Evolutionary conservation across 495 filamentous ascomycete species (phyloP).

Genomic region (Aspergillus indologenus): DNA sequence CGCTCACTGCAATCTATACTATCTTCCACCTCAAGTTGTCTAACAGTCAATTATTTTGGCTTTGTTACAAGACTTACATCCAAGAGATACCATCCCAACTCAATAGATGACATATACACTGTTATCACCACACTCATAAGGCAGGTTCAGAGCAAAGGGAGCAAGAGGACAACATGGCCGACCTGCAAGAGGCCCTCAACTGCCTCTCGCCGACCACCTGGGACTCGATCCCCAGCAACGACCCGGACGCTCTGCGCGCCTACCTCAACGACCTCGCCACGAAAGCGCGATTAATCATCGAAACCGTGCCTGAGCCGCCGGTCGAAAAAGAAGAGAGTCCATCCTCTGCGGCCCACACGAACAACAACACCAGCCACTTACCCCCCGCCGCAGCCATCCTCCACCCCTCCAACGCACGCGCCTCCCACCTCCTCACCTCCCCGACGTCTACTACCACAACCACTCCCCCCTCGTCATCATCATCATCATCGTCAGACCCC

Average conservation of each 20-base stretch:
- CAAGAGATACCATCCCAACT: no score
- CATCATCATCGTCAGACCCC: conserved; percentile 16
- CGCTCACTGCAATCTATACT: neutral
- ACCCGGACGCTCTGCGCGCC: conserved; percentile 46
- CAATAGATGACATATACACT: neutral
- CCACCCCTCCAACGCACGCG: conserved; percentile 2
- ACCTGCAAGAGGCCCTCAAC: conserved; percentile 73
- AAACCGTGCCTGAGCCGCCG: conserved; percentile 69
- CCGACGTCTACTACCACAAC: neutral
- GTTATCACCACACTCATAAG: neutral
- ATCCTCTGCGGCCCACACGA: conserved; percentile 4
- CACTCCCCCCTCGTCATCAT: conserved; percentile 21
- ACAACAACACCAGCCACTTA: conserved; percentile 20
- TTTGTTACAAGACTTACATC: no score
- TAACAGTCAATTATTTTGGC: no score
- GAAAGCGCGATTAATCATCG: conserved; percentile 65
- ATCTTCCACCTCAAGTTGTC: no score
- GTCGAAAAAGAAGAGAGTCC: conserved; percentile 12
- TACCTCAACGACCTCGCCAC: conserved; percentile 61
- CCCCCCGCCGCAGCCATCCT: neutral
- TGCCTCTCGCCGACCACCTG: conserved; percentile 69
- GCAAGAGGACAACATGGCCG: neutral
- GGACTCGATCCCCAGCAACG: conserved; percentile 54
- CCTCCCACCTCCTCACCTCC: conserved; percentile 3
- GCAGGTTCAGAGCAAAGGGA: conserved; percentile 1